These are phyloP conservation scores for Trichophyton simii DNA, from an alignment of 2,329 filamentous ascomycete species.

Conservation along the genomic window DNA sequence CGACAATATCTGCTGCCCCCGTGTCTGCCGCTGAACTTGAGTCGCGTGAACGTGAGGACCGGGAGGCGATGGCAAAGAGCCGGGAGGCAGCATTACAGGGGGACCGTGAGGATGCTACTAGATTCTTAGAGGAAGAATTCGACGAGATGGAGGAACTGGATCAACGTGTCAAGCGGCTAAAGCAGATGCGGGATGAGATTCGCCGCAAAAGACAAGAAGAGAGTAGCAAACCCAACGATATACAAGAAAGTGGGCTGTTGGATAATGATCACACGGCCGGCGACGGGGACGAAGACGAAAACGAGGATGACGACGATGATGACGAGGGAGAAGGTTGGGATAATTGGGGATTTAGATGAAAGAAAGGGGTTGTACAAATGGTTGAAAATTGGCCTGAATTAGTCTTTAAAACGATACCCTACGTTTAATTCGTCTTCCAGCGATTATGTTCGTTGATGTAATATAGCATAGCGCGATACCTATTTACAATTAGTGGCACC, in stretches of 20 bases:
- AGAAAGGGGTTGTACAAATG: background rate
- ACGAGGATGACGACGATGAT: slow-evolving; percentile 17
- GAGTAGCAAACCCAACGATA: slow-evolving; percentile 18
- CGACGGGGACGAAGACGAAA: slow-evolving; percentile 23
- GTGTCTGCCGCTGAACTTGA: slow-evolving; percentile 53
- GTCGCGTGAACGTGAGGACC: slow-evolving; percentile 38
- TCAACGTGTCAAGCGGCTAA: slow-evolving; percentile 53
- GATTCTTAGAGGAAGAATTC: slow-evolving; percentile 63
- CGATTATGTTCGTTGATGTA: background rate
- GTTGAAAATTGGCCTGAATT: background rate
- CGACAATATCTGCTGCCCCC: slow-evolving; percentile 56
- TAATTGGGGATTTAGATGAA: slow-evolving; percentile 27
- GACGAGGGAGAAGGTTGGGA: slow-evolving; percentile 44
- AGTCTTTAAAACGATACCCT: background rate
- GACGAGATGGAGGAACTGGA: slow-evolving; percentile 74
- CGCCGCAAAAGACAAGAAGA: slow-evolving; percentile 27
- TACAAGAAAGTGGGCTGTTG: slow-evolving; percentile 16
- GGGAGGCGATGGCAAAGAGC: slow-evolving; percentile 28
- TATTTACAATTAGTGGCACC: background rate
- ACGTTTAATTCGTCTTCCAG: background rate
- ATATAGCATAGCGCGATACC: background rate
- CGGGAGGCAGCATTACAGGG: slow-evolving; percentile 49
- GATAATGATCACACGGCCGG: slow-evolving; percentile 53
- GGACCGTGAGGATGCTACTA: slow-evolving; percentile 62
- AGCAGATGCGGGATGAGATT: slow-evolving; percentile 58